Percentiles rank a stretch among this genome's conserved stretches.
phyloP scores from a whole-genome alignment of 1,284 basidiomycete species.

The Gomphus sp. region DNA sequence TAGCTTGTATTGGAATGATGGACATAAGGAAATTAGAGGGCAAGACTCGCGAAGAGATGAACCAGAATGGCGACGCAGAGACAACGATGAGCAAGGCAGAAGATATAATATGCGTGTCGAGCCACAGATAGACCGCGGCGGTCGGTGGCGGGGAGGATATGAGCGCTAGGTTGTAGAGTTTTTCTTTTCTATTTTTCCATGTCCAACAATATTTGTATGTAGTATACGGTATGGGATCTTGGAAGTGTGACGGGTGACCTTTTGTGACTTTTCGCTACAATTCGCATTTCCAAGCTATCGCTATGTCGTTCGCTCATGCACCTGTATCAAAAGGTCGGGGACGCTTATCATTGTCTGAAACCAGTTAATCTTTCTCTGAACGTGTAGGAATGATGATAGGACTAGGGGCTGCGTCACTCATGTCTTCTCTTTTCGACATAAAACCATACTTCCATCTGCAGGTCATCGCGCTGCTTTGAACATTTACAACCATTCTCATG shows the following conservation, averaged over 20 bases:
- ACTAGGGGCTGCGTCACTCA: slow-evolving; percentile 58
- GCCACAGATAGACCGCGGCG: background rate
- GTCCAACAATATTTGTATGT: background rate
- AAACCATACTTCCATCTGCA: slow-evolving; percentile 86
- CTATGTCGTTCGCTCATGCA: slow-evolving; percentile 38
- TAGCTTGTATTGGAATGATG: background rate
- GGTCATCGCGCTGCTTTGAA: slow-evolving; percentile 23
- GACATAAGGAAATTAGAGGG: background rate
- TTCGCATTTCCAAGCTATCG: background rate
- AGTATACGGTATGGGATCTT: background rate
- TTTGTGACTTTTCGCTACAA: background rate
- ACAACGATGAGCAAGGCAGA: background rate
- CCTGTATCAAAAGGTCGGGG: slow-evolving; percentile 64
- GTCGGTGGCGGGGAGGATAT: slow-evolving; percentile 8
- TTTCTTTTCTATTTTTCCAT: background rate
- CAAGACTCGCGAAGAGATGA: background rate
- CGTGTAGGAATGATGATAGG: slow-evolving; percentile 70
- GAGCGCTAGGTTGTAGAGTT: background rate
- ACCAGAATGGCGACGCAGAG: background rate
- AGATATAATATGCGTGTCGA: background rate
- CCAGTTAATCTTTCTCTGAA: background rate
- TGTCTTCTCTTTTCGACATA: slow-evolving; percentile 70
- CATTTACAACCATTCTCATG: background rate
- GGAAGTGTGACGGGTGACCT: background rate
- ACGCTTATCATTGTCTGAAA: background rate